Conservation (phyloP, 2,329 filamentous ascomycete genomes). For the Fusarium albosuccineum region DNA sequence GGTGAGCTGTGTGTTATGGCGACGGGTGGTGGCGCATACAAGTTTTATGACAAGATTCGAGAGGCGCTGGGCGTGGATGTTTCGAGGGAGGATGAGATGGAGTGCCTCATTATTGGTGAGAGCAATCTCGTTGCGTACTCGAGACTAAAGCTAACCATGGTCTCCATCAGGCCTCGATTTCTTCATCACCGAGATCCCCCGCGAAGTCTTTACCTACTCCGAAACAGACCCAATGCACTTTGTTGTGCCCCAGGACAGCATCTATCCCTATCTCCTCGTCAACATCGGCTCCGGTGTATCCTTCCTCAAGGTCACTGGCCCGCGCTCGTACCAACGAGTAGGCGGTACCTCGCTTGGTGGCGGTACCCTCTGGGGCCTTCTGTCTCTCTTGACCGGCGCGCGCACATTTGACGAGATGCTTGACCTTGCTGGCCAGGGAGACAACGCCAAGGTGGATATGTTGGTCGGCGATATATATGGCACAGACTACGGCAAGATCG, state of each 20-base stretch:
- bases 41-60: constrained; percentile 93
- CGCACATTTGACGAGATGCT: constrained; percentile 98
- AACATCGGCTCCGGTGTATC: constrained; percentile 98
- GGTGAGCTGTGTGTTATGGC: constrained; percentile 91
- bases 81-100: constrained; percentile 96
- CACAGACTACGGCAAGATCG: constrained; percentile 95
- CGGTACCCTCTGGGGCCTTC: constrained; percentile 96
- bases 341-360: constrained; percentile 95
- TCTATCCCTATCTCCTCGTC: constrained; percentile 96
- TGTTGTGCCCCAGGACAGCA: constrained; percentile 78
- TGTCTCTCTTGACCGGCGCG: constrained; percentile 92
- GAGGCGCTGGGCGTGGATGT: constrained; percentile 89
- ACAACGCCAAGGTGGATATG: constrained; percentile 95
- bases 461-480: constrained; percentile 98
- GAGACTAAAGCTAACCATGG: constrained; percentile 19
- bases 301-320: constrained; percentile 96
- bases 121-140: constrained; percentile 35
- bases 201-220: constrained; percentile 97
- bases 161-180: constrained; percentile 83
- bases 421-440: constrained; percentile 87
- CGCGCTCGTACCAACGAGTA: constrained; percentile 87
- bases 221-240: constrained; percentile 93
- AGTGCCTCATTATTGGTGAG: constrained; percentile 92
- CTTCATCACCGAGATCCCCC: constrained; percentile 97
- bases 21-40: constrained; percentile 94